These are phyloP conservation scores for Auriculariales sp. DNA, from an alignment of 768 basidiomycete genomes.

Conservation along the genomic window DNA sequence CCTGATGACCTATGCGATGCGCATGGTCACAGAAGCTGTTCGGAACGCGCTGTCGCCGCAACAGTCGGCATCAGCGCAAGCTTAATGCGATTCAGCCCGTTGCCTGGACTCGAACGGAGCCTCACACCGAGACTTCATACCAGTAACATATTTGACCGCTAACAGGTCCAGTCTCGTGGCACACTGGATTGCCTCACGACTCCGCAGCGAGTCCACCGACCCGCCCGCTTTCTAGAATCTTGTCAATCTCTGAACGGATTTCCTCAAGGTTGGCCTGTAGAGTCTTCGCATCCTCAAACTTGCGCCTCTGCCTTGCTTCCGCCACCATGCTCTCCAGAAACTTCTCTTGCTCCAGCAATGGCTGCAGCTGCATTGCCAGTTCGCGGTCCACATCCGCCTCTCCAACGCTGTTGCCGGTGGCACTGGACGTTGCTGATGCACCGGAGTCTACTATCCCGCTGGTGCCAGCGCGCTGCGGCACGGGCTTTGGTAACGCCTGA, in stretches of 20 bases:
- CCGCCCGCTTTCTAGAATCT: slow-evolving; percentile 19
- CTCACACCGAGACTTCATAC: no score
- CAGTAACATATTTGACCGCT: no score
- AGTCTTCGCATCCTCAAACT: slow-evolving; percentile 90
- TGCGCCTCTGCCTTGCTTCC: slow-evolving; percentile 78
- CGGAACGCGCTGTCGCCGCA: no score
- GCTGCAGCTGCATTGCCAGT: slow-evolving; percentile 63
- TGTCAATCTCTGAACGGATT: slow-evolving; percentile 72
- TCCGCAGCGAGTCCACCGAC: no score
- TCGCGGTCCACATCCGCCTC: slow-evolving; percentile 52
- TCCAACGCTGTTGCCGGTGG: slow-evolving; percentile 4
- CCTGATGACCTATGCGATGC: no score
- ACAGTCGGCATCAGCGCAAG: no score
- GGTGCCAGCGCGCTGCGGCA: slow-evolving; percentile 9
- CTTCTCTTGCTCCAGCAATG: slow-evolving; percentile 86
- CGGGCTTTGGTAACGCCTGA: slow-evolving; percentile 26
- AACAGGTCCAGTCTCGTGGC: no score
- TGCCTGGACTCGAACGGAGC: no score
- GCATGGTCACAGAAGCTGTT: no score
- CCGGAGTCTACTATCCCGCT: slow-evolving; percentile 10
- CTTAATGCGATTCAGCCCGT: no score
- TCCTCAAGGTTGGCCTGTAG: slow-evolving; percentile 68
- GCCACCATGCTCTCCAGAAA: slow-evolving; percentile 80
- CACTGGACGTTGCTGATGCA: slow-evolving; percentile 6
- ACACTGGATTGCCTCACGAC: no score